Evolutionary conservation across 257 asterid species (phyloP).

Genomic region (Penstemon eatonii): DNA sequence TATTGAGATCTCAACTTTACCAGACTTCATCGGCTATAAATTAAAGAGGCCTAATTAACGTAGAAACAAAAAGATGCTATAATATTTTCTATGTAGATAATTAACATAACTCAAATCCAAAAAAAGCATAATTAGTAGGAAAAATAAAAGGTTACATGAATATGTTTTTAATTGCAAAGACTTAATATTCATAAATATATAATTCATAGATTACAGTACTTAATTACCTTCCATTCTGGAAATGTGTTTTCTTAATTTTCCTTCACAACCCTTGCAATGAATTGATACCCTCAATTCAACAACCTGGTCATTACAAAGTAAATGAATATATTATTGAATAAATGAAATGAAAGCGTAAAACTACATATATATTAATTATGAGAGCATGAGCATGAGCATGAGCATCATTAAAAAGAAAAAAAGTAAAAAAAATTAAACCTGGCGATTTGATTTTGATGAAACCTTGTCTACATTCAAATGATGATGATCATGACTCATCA

Average conservation of each 20-base stretch:
- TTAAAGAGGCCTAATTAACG: too few relatives aligned
- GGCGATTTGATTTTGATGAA: slow-evolving; percentile 34
- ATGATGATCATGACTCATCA: slow-evolving; percentile 30
- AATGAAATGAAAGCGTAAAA: background rate
- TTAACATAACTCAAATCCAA: background rate
- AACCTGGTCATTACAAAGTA: slow-evolving; percentile 38
- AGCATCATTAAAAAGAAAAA: background rate
- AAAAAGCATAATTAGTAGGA: background rate
- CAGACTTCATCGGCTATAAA: too few relatives aligned
- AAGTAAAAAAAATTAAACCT: slow-evolving; percentile 31
- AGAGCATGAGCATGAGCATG: background rate
- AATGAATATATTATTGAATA: background rate
- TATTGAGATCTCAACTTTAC: too few relatives aligned
- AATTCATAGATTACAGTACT: background rate
- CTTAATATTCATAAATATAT: background rate
- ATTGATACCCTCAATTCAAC: slow-evolving; percentile 89
- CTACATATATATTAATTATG: background rate
- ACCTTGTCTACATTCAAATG: slow-evolving; percentile 34
- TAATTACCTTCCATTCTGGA: slow-evolving; percentile 89
- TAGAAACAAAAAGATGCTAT: too few relatives aligned
- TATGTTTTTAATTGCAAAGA: background rate
- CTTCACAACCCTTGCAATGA: slow-evolving; percentile 97
- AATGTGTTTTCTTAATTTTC: slow-evolving; percentile 76
- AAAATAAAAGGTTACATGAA: background rate
- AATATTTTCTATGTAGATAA: too few relatives aligned